Base-by-base conservation (phyloP, 257 asterid genomes). In the Paulownia fortunei region DNA sequence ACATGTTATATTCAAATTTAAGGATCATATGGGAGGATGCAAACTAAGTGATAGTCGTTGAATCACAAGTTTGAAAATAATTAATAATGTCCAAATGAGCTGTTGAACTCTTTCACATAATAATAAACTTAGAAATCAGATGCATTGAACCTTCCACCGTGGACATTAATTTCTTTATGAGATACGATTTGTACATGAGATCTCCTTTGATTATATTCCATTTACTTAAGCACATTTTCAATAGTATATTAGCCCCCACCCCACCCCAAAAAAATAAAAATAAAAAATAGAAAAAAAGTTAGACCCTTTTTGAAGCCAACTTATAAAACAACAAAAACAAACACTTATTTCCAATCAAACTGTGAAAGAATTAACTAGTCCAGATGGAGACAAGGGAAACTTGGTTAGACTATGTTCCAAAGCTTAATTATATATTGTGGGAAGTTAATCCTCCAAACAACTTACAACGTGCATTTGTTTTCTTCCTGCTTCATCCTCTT, bases 121-220 rank as follows among this genome's bases (percentile, higher is more conserved):
- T 39, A 54, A 66, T 60, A 8, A 74, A 56, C 10, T 8, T 34
- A 15, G 60, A 69, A 52, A 62, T 69, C 42, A 77, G 77, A 78
- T 83, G 73, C 89, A 78, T 71, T 77, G 87, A 74, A 83, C 76
- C 73, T 67, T 74, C 67, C 76, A 46, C 72, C 73, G 23, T n/a
- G 63, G 42, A 76, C 59, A 54, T 55, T 71, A 60, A 47, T 73
- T 82, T 64, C 0, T 75, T 78, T 71, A 85, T 42, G 52, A 77
- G 85, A 80, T 86, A 74, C 54, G 78, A 60, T 69, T 44, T 68
- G 74, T 77, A 73, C 74, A 37, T 49, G 56, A 73, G 81, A 85
- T 80, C 81, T 36, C 13, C 63, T 68, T 69, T 39, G 32, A 63
- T 55, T 76, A 26, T 56, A 74, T 79, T 69, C 21, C 5, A 69